Conservation (phyloP, 2,329 filamentous ascomycete genomes). For the Colletotrichum sidae region DNA sequence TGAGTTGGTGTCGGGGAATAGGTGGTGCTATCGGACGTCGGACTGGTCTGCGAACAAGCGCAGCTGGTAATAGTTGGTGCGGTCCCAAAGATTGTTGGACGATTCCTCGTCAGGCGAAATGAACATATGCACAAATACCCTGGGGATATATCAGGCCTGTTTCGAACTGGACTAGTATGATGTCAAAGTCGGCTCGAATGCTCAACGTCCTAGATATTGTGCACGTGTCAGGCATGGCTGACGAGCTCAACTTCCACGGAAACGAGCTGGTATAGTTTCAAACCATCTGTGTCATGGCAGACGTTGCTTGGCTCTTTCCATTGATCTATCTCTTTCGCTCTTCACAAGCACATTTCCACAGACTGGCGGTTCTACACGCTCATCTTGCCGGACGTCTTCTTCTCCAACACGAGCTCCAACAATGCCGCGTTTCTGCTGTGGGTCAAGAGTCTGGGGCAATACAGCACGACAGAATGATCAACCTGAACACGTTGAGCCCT, state of each 20-base stretch:
- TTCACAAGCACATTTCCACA: conserved; percentile 48
- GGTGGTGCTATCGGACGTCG: background rate
- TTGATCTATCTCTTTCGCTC: conserved; percentile 61
- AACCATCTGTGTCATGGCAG: conserved; percentile 48
- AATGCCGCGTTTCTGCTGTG: conserved; percentile 62
- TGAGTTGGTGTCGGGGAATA: background rate
- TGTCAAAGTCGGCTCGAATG: no score
- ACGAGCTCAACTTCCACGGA: conserved; percentile 25
- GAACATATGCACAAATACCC: no score
- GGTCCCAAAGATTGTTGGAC: no score
- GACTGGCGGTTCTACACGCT: conserved; percentile 63
- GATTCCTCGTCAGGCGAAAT: no score
- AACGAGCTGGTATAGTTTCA: conserved; percentile 23
- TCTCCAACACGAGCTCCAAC: conserved; percentile 66
- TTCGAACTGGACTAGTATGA: no score
- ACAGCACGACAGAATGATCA: conserved; percentile 59
- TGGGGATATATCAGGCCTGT: no score
- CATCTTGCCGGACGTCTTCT: conserved; percentile 63
- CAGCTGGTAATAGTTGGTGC: no score
- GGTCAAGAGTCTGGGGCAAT: conserved; percentile 66
- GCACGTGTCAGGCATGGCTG: conserved; percentile 25
- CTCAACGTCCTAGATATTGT: conserved; percentile 9
- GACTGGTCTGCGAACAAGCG: no score
- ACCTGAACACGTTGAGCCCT: conserved; percentile 63
- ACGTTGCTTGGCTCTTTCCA: conserved; percentile 62